Base-by-base conservation (phyloP, 805 yeast species). In the Nakazawaea laoshanensis region DNA sequence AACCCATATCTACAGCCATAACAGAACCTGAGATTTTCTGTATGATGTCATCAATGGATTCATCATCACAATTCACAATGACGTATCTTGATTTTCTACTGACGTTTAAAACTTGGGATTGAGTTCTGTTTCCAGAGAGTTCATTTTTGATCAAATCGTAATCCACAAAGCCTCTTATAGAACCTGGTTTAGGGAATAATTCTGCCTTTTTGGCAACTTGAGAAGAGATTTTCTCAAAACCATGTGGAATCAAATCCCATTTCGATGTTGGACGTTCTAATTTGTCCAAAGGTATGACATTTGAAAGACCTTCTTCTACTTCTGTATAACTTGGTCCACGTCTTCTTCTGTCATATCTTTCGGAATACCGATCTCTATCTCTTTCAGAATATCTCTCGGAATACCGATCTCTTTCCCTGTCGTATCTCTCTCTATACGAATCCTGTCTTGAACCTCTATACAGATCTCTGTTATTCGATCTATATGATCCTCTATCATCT, bases 131-230 rank as follows among this genome's bases (percentile, higher is more conserved):
- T 63, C 65, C 10, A 45, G 7, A 5, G 27, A 16, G n/a, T 32
- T 25, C 3, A 32, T 32, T 17, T 21, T 21, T 5, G 35, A 32
- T n/a, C 21, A 17, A 42, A 2, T 68, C 61, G 29, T 55, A 48
- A 9, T 54, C 54, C 4, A 68, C 60, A 31, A 57, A 65, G 22
- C 60, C 45, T 37, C 61, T 67, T 4, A 65, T 59, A 15, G 61
- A 52, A 24, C 87, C 87, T 1, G 92, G 89, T 12, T 71, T 59
- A 2, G 88, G 85, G 46, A 85, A 86, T 2, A 83, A 52, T 0
- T 95, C 95, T 2, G 85, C 70, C 12, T 81, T 57, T 46, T 85
- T 86, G 5, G 92, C 94, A 39, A 79, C 63, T 40, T 77, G 83
- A 0, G 92, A 81, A 2, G 82, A 68, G 1, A 81, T 75, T 5